Base-by-base conservation (phyloP, 2,329 filamentous ascomycete genomes). In the Fusarium sp. region DNA sequence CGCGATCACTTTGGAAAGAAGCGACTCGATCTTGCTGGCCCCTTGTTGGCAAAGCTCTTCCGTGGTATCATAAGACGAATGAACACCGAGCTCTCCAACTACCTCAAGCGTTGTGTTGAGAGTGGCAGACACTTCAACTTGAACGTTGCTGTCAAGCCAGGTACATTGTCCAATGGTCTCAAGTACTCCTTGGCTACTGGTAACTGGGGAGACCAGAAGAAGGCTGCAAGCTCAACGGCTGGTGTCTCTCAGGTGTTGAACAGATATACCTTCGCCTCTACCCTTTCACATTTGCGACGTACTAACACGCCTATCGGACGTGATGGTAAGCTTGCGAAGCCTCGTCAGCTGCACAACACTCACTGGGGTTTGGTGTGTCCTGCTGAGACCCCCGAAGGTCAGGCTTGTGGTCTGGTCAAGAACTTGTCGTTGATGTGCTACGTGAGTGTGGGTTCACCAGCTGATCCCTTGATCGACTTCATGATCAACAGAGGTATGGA, bases 121-220 rank as follows among this genome's bases (percentile, higher is more conserved):
- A 90, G 89, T 55, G 92, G 92, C 79, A 88, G 90, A 64, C 92
- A 97, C 67, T 97, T 99, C 83, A 96, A 96, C 70, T 83, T 98
- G 41, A 92, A 92, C 15, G 88, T 97, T 61, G 96, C 94, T 72
- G 91, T 98, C 76, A 98, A 97, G 83, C 90, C 92, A 23, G 91
- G 90, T 67, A 97, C 96, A 20, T 86, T 99, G 71, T 97, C 94
- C 20, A 97, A 96, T 77, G 96, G 95, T 50, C 83, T 99, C 71
- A 97, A 97, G 78, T 99, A 99, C 81, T 97, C 96, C 53, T 85
- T 99, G 66, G 95, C 96, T 28, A 99, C 96, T 15, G 96, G 96
- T 71, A 99, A 99, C 81, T 99, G 96, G 97, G 97, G 96, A 76
- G 96, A 99, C 72, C 96, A 99, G 83, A 99, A 98, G 87, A 99